phyloP scores from a whole-genome alignment of 2,329 filamentous ascomycete genomes.

The Alternaria sp. region DNA sequence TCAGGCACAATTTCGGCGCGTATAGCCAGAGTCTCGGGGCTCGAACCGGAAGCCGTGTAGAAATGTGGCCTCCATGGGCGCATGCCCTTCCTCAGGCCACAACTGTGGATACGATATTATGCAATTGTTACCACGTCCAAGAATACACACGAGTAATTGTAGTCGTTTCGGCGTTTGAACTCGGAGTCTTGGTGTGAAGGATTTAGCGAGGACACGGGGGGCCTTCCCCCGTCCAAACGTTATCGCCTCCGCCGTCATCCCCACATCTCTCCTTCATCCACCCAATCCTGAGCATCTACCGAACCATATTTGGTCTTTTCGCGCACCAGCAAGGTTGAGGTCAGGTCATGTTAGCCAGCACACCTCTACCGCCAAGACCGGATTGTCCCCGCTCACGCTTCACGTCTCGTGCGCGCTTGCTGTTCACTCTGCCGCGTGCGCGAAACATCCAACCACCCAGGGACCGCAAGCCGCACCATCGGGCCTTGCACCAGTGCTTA shows the following conservation, averaged over 20 bases:
- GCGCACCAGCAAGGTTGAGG: background rate
- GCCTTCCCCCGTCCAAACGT: conserved; percentile 5
- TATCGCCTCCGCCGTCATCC: conserved; percentile 9
- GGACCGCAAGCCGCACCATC: background rate
- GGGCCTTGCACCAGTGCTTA: background rate
- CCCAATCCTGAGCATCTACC: background rate
- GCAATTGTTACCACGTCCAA: background rate
- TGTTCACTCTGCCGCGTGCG: conserved; percentile 9
- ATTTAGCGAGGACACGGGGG: conserved; percentile 4
- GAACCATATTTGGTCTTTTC: background rate
- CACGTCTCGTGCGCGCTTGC: conserved; percentile 1
- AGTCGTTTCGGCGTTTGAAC: background rate
- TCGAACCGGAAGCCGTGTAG: background rate
- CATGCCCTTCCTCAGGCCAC: background rate
- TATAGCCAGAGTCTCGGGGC: background rate
- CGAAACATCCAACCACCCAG: conserved; percentile 2
- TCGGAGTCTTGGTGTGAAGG: conserved; percentile 6
- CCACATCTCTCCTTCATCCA: background rate
- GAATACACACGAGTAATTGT: background rate
- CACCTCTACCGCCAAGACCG: conserved; percentile 2
- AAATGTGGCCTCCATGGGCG: background rate
- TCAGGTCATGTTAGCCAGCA: conserved; percentile 4
- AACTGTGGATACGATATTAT: background rate
- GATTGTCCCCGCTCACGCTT: conserved; percentile 1
- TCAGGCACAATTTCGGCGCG: conserved; percentile 1